Base-by-base conservation (phyloP, 2,329 filamentous ascomycete species). In the Epichloe elymi region DNA sequence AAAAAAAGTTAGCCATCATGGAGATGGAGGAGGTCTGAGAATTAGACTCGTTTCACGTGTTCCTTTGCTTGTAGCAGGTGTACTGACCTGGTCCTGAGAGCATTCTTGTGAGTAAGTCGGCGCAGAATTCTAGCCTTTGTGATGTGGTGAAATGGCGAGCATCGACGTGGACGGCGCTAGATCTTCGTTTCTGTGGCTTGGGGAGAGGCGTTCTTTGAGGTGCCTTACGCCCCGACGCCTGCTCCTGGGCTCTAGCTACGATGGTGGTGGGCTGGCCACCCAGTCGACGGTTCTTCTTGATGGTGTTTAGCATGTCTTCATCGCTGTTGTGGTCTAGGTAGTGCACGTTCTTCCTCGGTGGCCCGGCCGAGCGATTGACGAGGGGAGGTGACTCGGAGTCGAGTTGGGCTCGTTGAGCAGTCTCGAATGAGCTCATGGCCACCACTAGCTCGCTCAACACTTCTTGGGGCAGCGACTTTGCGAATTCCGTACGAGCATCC, bases 361-460 rank as follows among this genome's bases (percentile, higher is more conserved):
- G 59, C 42, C 46, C 53, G n/a, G 58, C 38, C 3, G 60, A 51
- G 11, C 56, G 41, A 17, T 44, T 52, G 17, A 50, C 33, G 14
- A 57, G 17, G 5, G 54, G 54, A 37, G 44, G 43, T 3, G 51
- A 53, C 26, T 46, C 38, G 26, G 63, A 60, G 20, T 64, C 56
- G 33, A 45, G 26, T 4, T 6, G 51, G 4, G 51, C 45, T 7
- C 55, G 55, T 42, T 64, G 67, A 10, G 64, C 63, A 3, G 63
- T 54, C 46, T 78, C 72, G 51, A 79, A 66, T 19, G 75, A 73
- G 60, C 76, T 80, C 78, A 83, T 81, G 12, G 75, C 69, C 2
- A 83, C 72, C 0, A 83, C 79, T 5, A 83, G 70, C 61, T 82
- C 79, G 54, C 76, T 80, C 6, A 83, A 66, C 1, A 83, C 76